Base-by-base conservation (phyloP, 2,329 filamentous ascomycete genomes). In the Colletotrichum sp. region DNA sequence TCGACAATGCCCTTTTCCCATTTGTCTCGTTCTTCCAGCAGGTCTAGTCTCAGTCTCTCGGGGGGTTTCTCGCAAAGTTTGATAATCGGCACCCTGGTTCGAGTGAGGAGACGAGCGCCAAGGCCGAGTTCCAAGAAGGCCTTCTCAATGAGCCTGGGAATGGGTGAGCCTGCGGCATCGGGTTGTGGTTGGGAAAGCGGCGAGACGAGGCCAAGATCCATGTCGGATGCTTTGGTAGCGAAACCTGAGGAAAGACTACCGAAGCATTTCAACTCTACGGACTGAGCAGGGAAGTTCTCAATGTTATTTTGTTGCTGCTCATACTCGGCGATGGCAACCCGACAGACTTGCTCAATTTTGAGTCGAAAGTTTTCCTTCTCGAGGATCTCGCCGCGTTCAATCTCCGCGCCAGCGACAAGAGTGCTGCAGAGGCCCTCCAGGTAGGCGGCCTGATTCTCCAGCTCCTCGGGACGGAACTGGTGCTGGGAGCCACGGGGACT, bases 211-310 rank as follows among this genome's bases (percentile, higher is more conserved):
- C 93, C 94, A 34, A 98, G 90, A 83, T 98, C 96, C 93, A 98
- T 95, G 80, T 98, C 96, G 2, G 96, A 96, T n/a, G 92, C 92
- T 80, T 94, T 94, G 13, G 94, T 95, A 5, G 95, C 96, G 84
- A 98, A 98, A 0, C 96, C 96, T 15, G 95, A 96, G 24, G 92
- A 91, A 63, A 98, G 88, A 82, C 95, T 98, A 7, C 95, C 96
- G 81, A 97, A 98, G 80, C 93, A 95, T 79, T 92, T 92, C 16
- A 98, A 87, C 69, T 92, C 88, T n/a, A 96, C 90, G 67, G 90
- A 90, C 12, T 86, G 81, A 28, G 88, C 81, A 18, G 88, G 85
- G 72, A 94, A 92, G 10, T 89, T 84, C 0, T 77, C 75, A 6
- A 84, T 78, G 21, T 85, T 81, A 32, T 84, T 85, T 4, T 80